A percentile compares a stretch with the other conserved stretches of the same genome.
Conservation (phyloP, 1,284 basidiomycete genomes). For the Trichosporon coremiiforme region DNA sequence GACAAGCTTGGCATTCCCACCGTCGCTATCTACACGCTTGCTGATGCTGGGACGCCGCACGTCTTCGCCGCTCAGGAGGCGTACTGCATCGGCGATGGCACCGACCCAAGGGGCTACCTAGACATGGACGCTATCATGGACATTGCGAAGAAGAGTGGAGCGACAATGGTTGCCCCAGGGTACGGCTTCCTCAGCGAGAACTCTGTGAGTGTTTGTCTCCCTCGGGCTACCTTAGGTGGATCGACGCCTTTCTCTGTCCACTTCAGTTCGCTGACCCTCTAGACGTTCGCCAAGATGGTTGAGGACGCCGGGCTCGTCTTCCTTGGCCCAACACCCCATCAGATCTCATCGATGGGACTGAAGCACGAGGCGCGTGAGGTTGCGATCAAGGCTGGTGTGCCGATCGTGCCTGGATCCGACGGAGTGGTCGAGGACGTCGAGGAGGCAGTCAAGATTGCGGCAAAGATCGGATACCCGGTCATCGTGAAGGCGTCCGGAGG, state of each 20-base stretch:
- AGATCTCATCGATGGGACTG: slow-evolving; percentile 64
- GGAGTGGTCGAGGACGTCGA: slow-evolving; percentile 57
- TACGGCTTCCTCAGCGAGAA: slow-evolving; percentile 71
- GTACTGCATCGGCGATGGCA: slow-evolving; percentile 53
- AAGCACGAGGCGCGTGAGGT: slow-evolving; percentile 66
- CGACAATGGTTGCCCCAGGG: slow-evolving; percentile 66
- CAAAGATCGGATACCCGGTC: slow-evolving; percentile 62
- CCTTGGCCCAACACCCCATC: slow-evolving; percentile 64
- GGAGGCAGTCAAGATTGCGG: slow-evolving; percentile 59
- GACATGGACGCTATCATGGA: slow-evolving; percentile 58
- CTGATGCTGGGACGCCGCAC: slow-evolving; percentile 75
- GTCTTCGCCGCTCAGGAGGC: slow-evolving; percentile 60
- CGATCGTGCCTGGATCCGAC: slow-evolving; percentile 65
- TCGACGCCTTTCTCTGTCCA: not conserved
- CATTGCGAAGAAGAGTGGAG: slow-evolving; percentile 58
- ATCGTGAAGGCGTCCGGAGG: slow-evolving; percentile 66
- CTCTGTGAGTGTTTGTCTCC: slow-evolving; percentile 42
- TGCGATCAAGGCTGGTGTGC: slow-evolving; percentile 61
- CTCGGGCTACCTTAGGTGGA: not conserved
- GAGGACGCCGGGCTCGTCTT: slow-evolving; percentile 63
- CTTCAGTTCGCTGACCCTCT: not conserved
- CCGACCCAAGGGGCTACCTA: slow-evolving; percentile 60
- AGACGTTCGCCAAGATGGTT: slow-evolving; percentile 61
- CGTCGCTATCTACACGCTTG: slow-evolving; percentile 86
- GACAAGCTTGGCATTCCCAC: slow-evolving; percentile 82